Conservation (phyloP, 129 eudicot species). For the Arctium minus region DNA sequence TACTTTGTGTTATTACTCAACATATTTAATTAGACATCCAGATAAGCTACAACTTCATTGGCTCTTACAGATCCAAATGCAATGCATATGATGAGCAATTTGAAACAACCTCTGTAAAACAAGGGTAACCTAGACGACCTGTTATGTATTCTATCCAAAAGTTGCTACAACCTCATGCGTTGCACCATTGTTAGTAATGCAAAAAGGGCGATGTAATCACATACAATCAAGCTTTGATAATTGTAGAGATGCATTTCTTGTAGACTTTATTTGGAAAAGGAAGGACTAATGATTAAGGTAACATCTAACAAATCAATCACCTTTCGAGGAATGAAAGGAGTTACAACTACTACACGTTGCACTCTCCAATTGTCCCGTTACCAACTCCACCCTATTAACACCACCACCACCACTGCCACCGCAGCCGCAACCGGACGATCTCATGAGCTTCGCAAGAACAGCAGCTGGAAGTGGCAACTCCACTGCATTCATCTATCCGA, state of each 20-base stretch:
- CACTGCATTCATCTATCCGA: slow-evolving; percentile 37
- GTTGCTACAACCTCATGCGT: too few relatives aligned
- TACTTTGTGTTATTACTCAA: background rate
- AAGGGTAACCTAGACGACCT: background rate
- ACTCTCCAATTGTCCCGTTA: slow-evolving; percentile 16
- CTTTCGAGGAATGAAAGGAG: slow-evolving; percentile 42
- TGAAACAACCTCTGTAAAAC: too few relatives aligned
- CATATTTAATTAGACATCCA: background rate
- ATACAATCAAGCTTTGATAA: background rate
- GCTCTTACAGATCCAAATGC: too few relatives aligned
- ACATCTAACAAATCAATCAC: slow-evolving; percentile 25
- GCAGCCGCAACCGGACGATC: slow-evolving; percentile 63
- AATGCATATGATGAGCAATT: too few relatives aligned
- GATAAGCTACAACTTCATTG: too few relatives aligned
- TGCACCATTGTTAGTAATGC: too few relatives aligned
- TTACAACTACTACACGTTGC: slow-evolving; percentile 26
- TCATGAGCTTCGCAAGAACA: slow-evolving; percentile 55
- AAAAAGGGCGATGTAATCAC: background rate
- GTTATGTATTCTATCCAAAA: too few relatives aligned
- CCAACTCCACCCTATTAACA: slow-evolving; percentile 32
- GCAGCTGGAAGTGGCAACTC: slow-evolving; percentile 51
- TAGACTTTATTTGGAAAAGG: background rate
- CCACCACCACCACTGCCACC: slow-evolving; percentile 46
- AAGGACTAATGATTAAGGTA: background rate
- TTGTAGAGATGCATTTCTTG: background rate